phyloP scores from a whole-genome alignment of 2,329 filamentous ascomycete species.

The Fusarium multiceps region DNA sequence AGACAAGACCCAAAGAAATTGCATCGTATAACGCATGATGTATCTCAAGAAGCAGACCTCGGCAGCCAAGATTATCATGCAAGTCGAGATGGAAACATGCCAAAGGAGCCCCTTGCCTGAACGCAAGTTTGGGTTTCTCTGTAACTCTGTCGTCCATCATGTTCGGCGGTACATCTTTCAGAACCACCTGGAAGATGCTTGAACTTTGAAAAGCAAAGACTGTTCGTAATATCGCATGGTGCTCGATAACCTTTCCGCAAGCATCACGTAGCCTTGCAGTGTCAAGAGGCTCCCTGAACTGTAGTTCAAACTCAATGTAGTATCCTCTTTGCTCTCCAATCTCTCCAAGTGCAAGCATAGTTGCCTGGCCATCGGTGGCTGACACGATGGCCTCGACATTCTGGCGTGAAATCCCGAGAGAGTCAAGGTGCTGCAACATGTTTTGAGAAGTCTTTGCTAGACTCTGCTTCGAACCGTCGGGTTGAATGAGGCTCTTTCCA shows the following conservation, averaged over 20 bases:
- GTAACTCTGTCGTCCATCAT: not conserved
- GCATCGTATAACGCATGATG: conserved; percentile 1
- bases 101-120: not conserved
- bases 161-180: not conserved
- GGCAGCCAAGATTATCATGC: not conserved
- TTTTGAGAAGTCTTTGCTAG: not conserved
- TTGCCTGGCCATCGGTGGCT: not conserved
- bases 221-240: not conserved
- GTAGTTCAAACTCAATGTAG: not conserved
- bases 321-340: not conserved
- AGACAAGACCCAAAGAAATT: not conserved
- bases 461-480: not conserved
- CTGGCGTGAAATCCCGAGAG: not conserved
- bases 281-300: not conserved
- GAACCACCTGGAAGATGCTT: not conserved
- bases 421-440: not conserved
- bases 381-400: not conserved
- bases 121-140: not conserved
- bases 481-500: not conserved
- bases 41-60: not conserved
- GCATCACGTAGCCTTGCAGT: not conserved
- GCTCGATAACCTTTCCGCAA: not conserved
- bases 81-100: not conserved
- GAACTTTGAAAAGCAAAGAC: not conserved
- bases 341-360: not conserved